Conservation (phyloP, 2,329 filamentous ascomycete genomes). For the Ceratocystiopsis brevicomis region DNA sequence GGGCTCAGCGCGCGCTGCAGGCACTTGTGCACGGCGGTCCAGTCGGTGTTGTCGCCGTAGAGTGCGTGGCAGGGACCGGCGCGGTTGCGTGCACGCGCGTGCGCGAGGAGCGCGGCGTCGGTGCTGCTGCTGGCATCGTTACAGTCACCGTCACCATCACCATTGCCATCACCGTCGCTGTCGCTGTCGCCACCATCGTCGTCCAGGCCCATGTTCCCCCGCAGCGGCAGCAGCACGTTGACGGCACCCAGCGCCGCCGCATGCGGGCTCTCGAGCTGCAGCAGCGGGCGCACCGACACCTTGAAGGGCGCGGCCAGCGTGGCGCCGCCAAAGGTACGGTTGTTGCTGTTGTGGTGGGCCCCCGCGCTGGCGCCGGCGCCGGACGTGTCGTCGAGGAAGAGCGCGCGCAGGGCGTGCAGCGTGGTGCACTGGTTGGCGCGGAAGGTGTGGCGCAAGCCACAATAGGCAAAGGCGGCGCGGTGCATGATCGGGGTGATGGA, state of each 20-base stretch:
- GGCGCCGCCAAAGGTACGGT: slow-evolving; percentile 42
- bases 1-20: slow-evolving; percentile 51
- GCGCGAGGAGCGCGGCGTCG: slow-evolving; percentile 25
- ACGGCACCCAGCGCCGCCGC: slow-evolving; percentile 53
- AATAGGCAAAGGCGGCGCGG: slow-evolving; percentile 44
- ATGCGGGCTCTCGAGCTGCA: slow-evolving; percentile 47
- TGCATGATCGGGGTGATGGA: slow-evolving; percentile 58
- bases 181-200: slow-evolving; percentile 3
- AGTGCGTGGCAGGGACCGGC: slow-evolving; percentile 42
- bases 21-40: slow-evolving; percentile 28
- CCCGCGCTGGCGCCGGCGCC: too few species aligned
- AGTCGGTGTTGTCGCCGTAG: slow-evolving; percentile 35
- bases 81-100: slow-evolving; percentile 38
- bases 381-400: slow-evolving; percentile 30
- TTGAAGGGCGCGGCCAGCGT: slow-evolving; percentile 54
- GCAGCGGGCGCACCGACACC: slow-evolving; percentile 43
- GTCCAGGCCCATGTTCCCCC: slow-evolving; percentile 20
- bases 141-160: too few species aligned
- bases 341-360: not conserved
- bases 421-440: slow-evolving; percentile 38
- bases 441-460: slow-evolving; percentile 49
- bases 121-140: slow-evolving; percentile 6
- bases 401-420: slow-evolving; percentile 39
- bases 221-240: slow-evolving; percentile 50
- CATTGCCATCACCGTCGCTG: slow-evolving; percentile 2